Conservation (phyloP, 352 stramenopile genomes). For the Globisporangium orthogonon region DNA sequence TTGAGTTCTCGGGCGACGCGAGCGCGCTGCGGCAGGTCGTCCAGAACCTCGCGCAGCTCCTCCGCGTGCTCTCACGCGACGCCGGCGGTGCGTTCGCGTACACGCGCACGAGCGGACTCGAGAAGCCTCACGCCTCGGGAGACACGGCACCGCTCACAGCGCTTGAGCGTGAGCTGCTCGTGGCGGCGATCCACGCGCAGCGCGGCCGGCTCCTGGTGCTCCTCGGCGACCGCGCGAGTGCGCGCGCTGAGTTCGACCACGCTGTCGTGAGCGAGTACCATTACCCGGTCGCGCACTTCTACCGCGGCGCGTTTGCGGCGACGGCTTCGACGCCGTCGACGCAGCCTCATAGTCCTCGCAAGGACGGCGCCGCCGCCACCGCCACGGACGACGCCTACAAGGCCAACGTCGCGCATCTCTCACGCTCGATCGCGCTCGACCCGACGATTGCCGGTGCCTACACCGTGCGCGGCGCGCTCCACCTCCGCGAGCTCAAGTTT, state of each 20-base stretch:
- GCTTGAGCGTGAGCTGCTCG: slow-evolving; percentile 38
- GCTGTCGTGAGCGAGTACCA: slow-evolving; percentile 76
- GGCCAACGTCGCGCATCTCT: slow-evolving; percentile 51
- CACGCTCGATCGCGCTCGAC: slow-evolving; percentile 55
- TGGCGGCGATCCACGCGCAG: slow-evolving; percentile 55
- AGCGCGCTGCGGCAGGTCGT: slow-evolving; percentile 61
- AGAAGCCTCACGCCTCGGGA: neutral
- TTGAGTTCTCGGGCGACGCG: slow-evolving; percentile 57
- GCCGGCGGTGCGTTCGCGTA: slow-evolving; percentile 24
- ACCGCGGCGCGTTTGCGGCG: slow-evolving; percentile 57
- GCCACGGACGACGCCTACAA: slow-evolving; percentile 9
- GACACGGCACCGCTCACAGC: slow-evolving; percentile 14
- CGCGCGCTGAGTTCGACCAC: slow-evolving; percentile 58
- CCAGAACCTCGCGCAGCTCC: slow-evolving; percentile 48
- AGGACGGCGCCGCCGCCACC: slow-evolving; percentile 12
- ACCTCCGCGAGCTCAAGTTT: slow-evolving; percentile 66
- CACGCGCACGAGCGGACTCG: neutral
- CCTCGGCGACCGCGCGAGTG: slow-evolving; percentile 37
- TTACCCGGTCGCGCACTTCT: slow-evolving; percentile 76
- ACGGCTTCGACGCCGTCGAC: neutral
- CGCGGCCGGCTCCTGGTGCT: slow-evolving; percentile 57
- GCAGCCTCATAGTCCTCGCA: too few species aligned
- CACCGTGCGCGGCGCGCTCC: slow-evolving; percentile 60
- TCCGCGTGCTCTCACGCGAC: slow-evolving; percentile 41
- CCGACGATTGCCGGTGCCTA: slow-evolving; percentile 71